Evolutionary conservation across 129 eudicot genomes (phyloP), one percentile per base, ranked within the genome.

Genomic region (Tanacetum coccineum): DNA sequence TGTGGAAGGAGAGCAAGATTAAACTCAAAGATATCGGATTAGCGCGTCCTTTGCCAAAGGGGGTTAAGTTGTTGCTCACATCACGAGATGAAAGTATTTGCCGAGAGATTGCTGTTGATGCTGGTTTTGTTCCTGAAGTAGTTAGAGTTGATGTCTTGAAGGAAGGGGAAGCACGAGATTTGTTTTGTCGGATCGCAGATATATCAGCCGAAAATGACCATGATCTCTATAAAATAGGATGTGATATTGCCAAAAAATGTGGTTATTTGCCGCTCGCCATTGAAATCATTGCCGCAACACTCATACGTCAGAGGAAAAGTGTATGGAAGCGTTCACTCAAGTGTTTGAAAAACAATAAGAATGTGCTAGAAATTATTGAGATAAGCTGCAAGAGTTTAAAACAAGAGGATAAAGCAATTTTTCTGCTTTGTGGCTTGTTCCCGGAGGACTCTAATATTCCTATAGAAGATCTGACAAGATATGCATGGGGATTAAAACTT

Each of bases 41-140:
- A 55, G 11, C 1, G 51, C 19, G 60, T 55, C 60, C 60, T 55
- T 19, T 55, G 60, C 60, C 60, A 55, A 55, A 55, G 7, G 60
- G 25, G 28, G 19, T 55, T 10, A 55, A 55, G 60, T 20, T 55
- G 11, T 55, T 55, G 60, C 25, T 55, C 13, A 55, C 61, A 19
- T 56, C 61, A 7, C 62, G 62, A 22, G 28, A 56, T 25, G 12
- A 1, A 56, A 3, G 21, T 3, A n/a, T 56, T 56, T 56, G 62
- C 32, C 20, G n/a, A 9, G 11, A 56, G 1, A 56, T 56, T 11
- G 62, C 30, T 6, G 62, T 15, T 55, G 60, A 55, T 17, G 21
- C 36, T 8, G 22, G 20, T 55, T 55, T 5, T 6, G 26, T 18
- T 21, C 11, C 21, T 25, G 13, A 56, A 48, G 52, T 13, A 48